Evolutionary conservation across 371 early-diverging fungal genomes (phyloP).

Genomic region (Apophysomyces ossiformis): DNA sequence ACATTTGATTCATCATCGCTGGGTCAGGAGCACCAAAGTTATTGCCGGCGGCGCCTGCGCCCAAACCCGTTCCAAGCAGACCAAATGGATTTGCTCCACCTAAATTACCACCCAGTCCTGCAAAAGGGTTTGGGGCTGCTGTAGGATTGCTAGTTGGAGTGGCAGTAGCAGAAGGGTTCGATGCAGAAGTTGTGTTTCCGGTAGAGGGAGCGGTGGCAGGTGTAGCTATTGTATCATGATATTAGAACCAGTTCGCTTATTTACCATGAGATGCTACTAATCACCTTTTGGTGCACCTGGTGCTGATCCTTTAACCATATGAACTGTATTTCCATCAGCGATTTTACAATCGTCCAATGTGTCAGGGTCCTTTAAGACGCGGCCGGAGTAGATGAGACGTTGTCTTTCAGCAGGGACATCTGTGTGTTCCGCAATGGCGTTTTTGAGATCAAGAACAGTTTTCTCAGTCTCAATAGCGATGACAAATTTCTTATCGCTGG

Average conservation of each 20-base stretch:
- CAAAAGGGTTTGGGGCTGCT: slow-evolving; percentile 40
- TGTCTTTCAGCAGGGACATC: slow-evolving; percentile 84
- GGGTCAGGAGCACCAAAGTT: slow-evolving; percentile 73
- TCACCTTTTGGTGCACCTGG: slow-evolving; percentile 44
- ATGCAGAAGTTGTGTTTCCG: slow-evolving; percentile 30
- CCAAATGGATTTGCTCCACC: slow-evolving; percentile 58
- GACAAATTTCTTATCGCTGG: slow-evolving; percentile 80
- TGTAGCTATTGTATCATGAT: neutral
- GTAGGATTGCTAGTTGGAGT: slow-evolving; percentile 29
- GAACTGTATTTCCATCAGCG: slow-evolving; percentile 77
- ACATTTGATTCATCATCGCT: slow-evolving; percentile 69
- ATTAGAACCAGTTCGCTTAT: too few relatives aligned
- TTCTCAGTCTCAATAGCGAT: slow-evolving; percentile 68
- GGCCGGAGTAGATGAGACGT: slow-evolving; percentile 93
- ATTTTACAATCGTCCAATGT: slow-evolving; percentile 81
- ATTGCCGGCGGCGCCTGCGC: slow-evolving; percentile 61
- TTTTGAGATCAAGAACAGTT: slow-evolving; percentile 81
- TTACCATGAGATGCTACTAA: neutral
- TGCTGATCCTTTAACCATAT: slow-evolving; percentile 79
- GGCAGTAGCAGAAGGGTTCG: slow-evolving; percentile 30
- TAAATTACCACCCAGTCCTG: slow-evolving; percentile 43
- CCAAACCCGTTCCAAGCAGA: slow-evolving; percentile 50
- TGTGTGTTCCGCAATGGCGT: slow-evolving; percentile 68
- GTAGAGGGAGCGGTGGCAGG: slow-evolving; percentile 18
- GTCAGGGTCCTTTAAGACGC: slow-evolving; percentile 93